Conservation (phyloP, 2,329 filamentous ascomycete species). For the Thermoascus crustaceus region DNA sequence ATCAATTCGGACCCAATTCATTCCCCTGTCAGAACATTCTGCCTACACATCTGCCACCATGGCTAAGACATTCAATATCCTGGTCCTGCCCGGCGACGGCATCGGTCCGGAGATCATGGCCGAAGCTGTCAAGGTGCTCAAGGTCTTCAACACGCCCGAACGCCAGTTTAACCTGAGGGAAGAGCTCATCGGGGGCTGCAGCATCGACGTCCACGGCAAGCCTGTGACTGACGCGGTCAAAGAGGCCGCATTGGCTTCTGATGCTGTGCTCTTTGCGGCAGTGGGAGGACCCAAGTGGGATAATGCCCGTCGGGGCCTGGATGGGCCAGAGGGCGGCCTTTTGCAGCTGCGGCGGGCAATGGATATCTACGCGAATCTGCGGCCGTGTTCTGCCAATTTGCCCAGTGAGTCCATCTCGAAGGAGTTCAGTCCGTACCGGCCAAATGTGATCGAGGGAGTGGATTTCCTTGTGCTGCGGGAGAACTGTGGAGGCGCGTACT, state of each 20-base stretch:
- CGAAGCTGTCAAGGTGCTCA: constrained; percentile 54
- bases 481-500: constrained; percentile 38
- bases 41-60: constrained; percentile 7
- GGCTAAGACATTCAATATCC: constrained; percentile 54
- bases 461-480: constrained; percentile 59
- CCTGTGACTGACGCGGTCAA: constrained; percentile 74
- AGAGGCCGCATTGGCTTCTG: constrained; percentile 65
- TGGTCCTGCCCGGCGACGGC: constrained; percentile 69
- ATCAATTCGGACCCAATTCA: too few species aligned
- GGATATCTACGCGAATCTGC: constrained; percentile 80
- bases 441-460: constrained; percentile 68
- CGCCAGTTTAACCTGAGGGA: constrained; percentile 74
- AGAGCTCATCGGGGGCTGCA: constrained; percentile 76
- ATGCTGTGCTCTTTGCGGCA: constrained; percentile 79
- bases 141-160: constrained; percentile 59
- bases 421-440: constrained; percentile 73
- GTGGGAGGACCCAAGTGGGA: constrained; percentile 93
- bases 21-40: too few species aligned
- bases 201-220: constrained; percentile 68
- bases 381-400: constrained; percentile 70
- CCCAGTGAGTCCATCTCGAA: constrained; percentile 62
- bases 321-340: constrained; percentile 82
- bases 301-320: constrained; percentile 51
- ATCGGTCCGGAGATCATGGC: constrained; percentile 64
- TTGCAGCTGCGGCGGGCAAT: constrained; percentile 80